Evolutionary conservation across 2,329 filamentous ascomycete genomes (phyloP).

Genomic region (Colletotrichum magnum): DNA sequence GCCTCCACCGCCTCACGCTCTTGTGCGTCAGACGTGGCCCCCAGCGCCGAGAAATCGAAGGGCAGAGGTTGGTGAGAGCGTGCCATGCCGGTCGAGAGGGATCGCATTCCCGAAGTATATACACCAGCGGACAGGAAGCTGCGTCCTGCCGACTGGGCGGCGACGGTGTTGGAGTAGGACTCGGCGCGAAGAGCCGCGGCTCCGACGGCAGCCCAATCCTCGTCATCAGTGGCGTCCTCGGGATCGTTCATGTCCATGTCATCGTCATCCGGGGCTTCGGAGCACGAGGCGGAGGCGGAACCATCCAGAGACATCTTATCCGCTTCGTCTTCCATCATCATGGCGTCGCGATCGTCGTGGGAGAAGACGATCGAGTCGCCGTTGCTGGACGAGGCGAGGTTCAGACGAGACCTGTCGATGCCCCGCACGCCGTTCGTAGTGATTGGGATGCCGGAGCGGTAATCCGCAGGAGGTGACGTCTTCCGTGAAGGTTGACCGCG

Average conservation of each 20-base stretch:
- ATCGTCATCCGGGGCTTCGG: constrained; percentile 79
- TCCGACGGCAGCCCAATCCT: constrained; percentile 94
- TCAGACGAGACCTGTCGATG: constrained; percentile 63
- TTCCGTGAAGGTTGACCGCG: constrained; percentile 72
- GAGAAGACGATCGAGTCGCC: constrained; percentile 83
- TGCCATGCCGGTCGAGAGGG: constrained; percentile 69
- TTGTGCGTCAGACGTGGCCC: constrained; percentile 73
- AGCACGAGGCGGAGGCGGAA: constrained; percentile 80
- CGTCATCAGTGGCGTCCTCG: constrained; percentile 91
- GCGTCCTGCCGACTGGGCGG: constrained; percentile 64
- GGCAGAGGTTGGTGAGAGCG: constrained; percentile 65
- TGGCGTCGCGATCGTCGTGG: constrained; percentile 75
- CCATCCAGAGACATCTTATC: constrained; percentile 94
- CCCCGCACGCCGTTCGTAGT: constrained; percentile 59
- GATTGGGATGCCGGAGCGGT: constrained; percentile 71
- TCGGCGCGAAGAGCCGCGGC: constrained; percentile 84
- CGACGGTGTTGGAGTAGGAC: constrained; percentile 70
- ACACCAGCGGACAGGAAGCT: constrained; percentile 61
- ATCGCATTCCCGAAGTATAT: constrained; percentile 64
- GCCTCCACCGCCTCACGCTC: constrained; percentile 88
- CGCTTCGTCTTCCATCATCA: constrained; percentile 85
- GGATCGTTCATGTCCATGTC: constrained; percentile 78
- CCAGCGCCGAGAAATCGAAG: constrained; percentile 66
- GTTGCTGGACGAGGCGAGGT: constrained; percentile 71
- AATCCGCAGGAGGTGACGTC: constrained; percentile 59